Conservation (phyloP, 73 alveolate species). For the Paramecium octaurelia region DNA sequence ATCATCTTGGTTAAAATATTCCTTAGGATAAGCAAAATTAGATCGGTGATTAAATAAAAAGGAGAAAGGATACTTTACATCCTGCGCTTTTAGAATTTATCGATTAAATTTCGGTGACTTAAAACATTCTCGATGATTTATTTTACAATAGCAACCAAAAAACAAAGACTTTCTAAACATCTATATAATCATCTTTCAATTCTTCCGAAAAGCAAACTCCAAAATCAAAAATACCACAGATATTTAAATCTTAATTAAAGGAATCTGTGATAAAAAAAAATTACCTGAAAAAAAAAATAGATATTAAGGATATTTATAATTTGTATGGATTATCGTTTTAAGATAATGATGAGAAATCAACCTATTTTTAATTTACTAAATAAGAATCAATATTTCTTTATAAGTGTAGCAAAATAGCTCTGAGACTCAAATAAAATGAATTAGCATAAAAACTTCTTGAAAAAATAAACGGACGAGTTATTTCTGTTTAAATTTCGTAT, state of each 20-base stretch:
- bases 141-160: neutral
- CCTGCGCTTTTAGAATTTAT: neutral
- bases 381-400: neutral
- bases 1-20: neutral
- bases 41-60: neutral
- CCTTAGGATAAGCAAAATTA: neutral
- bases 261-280: neutral
- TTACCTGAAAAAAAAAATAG: neutral
- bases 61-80: neutral
- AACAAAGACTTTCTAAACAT: neutral
- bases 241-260: neutral
- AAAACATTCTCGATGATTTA: neutral
- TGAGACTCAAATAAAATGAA: neutral
- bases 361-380: neutral
- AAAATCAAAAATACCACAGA: neutral
- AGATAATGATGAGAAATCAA: neutral
- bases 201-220: neutral
- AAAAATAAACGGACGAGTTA: neutral
- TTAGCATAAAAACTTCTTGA: neutral
- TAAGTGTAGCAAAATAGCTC: neutral
- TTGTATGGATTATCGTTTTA: neutral
- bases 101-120: neutral
- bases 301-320: neutral
- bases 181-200: neutral
- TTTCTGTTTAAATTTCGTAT: constrained; percentile 11